Evolutionary conservation across 257 asterid species (phyloP).

Genomic region (Handroanthus guayacan): DNA sequence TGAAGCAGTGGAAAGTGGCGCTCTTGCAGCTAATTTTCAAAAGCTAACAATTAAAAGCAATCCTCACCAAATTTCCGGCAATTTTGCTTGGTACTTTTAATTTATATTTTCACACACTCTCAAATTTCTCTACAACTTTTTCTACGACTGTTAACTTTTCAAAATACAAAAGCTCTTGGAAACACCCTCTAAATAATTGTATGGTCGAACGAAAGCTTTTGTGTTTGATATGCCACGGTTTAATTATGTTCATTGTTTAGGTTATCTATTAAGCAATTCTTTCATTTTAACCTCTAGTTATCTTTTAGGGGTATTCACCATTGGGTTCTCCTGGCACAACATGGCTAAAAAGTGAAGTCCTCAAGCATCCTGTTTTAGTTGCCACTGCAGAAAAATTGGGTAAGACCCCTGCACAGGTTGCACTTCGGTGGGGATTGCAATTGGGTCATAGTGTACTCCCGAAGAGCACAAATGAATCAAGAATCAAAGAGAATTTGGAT

Average conservation of each 20-base stretch:
- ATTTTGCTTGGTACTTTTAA: no score
- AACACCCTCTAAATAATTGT: not conserved
- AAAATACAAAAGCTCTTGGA: no score
- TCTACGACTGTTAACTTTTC: no score
- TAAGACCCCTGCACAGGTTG: slow-evolving; percentile 63
- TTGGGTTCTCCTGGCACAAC: slow-evolving; percentile 87
- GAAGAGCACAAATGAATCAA: slow-evolving; percentile 56
- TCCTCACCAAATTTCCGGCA: no score
- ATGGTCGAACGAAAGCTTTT: not conserved
- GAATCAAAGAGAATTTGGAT: slow-evolving; percentile 62
- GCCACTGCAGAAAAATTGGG: slow-evolving; percentile 56
- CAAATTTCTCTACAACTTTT: no score
- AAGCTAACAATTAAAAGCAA: no score
- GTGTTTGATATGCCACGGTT: slow-evolving; percentile 1
- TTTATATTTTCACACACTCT: no score
- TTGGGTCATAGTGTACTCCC: slow-evolving; percentile 70
- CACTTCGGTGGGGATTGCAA: slow-evolving; percentile 71
- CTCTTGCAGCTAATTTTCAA: no score
- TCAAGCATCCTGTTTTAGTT: slow-evolving; percentile 61
- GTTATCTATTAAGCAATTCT: not conserved
- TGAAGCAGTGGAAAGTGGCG: no score
- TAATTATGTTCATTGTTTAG: not conserved
- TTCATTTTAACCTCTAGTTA: not conserved
- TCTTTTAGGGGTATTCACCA: slow-evolving; percentile 77
- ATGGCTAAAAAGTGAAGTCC: slow-evolving; percentile 67